These are phyloP conservation scores for Boletus pseudopeckii DNA, from an alignment of 768 basidiomycete genomes.

Conservation along the genomic window DNA sequence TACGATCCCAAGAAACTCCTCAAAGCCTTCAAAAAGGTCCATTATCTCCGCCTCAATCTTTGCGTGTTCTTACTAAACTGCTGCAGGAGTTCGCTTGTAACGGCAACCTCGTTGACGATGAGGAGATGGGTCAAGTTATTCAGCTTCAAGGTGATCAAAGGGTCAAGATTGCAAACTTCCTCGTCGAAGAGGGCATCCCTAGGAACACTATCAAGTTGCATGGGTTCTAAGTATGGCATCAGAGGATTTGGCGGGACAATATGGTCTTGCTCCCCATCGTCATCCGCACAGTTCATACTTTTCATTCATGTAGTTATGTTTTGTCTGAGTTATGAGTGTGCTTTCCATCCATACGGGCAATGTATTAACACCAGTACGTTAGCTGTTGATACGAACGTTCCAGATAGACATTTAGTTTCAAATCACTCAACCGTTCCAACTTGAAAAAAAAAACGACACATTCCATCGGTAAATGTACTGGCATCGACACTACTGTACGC, in stretches of 20 bases:
- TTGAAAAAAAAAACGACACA: not conserved
- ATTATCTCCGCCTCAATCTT: not conserved
- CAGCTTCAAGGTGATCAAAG: conserved; percentile 99
- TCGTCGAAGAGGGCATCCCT: conserved; percentile 76
- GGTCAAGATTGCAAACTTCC: conserved; percentile 83
- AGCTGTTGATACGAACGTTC: conserved; percentile 26
- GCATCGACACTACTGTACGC: not conserved
- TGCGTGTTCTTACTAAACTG: not conserved
- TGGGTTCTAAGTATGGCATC: conserved; percentile 60
- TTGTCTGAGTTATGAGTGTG: conserved; percentile 17
- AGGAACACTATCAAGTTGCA: conserved; percentile 81
- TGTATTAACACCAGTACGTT: conserved; percentile 25
- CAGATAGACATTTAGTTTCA: conserved; percentile 21
- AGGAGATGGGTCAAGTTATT: conserved; percentile 94
- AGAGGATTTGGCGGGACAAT: not conserved
- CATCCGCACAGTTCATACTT: conserved; percentile 12
- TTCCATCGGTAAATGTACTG: not conserved
- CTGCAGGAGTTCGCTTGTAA: conserved; percentile 95
- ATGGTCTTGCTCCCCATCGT: not conserved
- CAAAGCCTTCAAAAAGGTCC: conserved; percentile 98
- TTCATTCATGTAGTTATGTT: conserved; percentile 19
- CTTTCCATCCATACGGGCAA: conserved; percentile 15
- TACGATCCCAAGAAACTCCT: conserved; percentile 97
- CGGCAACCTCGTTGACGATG: conserved; percentile 93
- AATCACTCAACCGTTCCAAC: conserved; percentile 3